A percentile compares a stretch with the other conserved stretches of the same genome.
Evolutionary conservation across 2,329 filamentous ascomycete genomes (phyloP).

Genomic region (Colletotrichum truncatum): DNA sequence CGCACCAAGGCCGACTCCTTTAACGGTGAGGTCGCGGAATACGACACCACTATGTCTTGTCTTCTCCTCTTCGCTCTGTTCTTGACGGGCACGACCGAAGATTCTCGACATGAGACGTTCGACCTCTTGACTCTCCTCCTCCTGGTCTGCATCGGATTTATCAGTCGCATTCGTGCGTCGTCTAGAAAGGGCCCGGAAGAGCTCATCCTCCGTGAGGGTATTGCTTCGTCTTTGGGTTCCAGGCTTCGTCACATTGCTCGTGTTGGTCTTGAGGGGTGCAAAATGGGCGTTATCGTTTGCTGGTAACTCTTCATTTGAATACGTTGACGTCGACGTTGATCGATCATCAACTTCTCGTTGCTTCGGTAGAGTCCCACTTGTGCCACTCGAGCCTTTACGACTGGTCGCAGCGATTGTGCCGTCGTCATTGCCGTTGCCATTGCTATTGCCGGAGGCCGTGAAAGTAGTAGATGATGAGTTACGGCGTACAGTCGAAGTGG

Average conservation of each 20-base stretch:
- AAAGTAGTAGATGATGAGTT: constrained; percentile 14
- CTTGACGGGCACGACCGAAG: constrained; percentile 72
- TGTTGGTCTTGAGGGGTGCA: constrained; percentile 38
- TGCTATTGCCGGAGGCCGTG: not conserved
- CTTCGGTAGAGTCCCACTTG: not conserved
- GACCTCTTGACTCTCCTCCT: constrained; percentile 57
- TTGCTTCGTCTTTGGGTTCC: constrained; percentile 36
- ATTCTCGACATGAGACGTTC: constrained; percentile 74
- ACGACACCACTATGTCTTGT: constrained; percentile 75
- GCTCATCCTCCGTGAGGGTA: constrained; percentile 56
- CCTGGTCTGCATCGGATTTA: constrained; percentile 49
- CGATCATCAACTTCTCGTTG: not conserved
- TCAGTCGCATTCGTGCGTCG: constrained; percentile 51
- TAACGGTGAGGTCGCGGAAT: constrained; percentile 76
- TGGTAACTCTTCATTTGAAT: not conserved
- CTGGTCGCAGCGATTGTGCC: not conserved
- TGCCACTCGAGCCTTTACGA: not conserved
- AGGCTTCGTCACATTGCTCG: constrained; percentile 30
- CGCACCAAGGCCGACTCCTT: constrained; percentile 74
- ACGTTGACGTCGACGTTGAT: constrained; percentile 6
- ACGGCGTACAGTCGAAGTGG: not conserved
- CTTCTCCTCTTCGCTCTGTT: constrained; percentile 74
- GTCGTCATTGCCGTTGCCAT: not conserved
- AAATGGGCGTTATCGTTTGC: constrained; percentile 33
- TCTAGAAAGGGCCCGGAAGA: constrained; percentile 58